Conservation (phyloP, 2,329 filamentous ascomycete genomes). For the Colletotrichum spaethianum region DNA sequence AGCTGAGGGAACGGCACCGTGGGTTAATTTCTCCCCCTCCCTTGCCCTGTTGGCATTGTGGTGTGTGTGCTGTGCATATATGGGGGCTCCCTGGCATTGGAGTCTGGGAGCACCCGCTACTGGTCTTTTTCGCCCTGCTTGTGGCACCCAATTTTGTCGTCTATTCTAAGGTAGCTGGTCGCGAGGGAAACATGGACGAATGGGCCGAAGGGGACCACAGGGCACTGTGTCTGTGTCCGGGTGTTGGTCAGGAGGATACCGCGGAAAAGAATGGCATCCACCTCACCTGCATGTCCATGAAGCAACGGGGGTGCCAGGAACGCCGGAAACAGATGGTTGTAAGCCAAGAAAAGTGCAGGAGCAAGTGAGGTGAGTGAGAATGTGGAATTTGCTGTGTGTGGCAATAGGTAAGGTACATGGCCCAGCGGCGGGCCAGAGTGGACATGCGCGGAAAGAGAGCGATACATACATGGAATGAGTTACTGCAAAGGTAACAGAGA, state of each 20-base stretch:
- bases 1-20: constrained; percentile 32
- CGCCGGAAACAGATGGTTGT: constrained; percentile 9
- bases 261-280: not conserved
- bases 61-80: constrained; percentile 3
- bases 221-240: not conserved
- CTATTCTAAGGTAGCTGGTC: not conserved
- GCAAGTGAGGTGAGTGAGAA: constrained; percentile 9
- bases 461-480: not conserved
- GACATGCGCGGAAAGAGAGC: not conserved
- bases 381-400: constrained; percentile 9
- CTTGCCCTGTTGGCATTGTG: constrained; percentile 3
- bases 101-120: not conserved
- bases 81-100: constrained; percentile 8
- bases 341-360: not conserved
- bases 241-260: not conserved
- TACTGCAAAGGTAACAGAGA: not conserved
- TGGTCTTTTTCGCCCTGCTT: not conserved
- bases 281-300: not conserved
- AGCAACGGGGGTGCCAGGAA: constrained; percentile 1
- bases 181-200: constrained; percentile 9
- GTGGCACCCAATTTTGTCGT: not conserved
- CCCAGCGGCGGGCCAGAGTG: constrained; percentile 3
- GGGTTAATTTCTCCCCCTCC: constrained; percentile 5
- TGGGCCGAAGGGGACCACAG: not conserved
- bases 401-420: not conserved